These are phyloP conservation scores for Lycium ferocissimum DNA, from an alignment of 257 asterid species.

Conservation along the genomic window DNA sequence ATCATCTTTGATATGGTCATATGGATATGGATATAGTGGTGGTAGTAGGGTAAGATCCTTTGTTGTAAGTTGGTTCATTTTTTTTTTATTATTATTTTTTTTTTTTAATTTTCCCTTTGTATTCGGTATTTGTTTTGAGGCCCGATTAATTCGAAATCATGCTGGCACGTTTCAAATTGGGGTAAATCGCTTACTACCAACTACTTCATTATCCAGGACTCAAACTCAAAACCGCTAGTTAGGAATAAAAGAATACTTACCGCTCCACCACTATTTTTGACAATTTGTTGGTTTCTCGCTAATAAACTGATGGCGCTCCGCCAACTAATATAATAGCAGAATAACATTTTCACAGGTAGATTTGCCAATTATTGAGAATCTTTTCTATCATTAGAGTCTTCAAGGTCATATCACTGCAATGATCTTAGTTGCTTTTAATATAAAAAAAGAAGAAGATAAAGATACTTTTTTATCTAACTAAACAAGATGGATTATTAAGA, in stretches of 20 bases:
- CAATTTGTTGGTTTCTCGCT: not conserved
- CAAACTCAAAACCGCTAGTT: not conserved
- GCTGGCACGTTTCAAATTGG: not conserved
- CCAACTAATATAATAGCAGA: not conserved
- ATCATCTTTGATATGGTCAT: not conserved
- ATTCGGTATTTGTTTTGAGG: not conserved
- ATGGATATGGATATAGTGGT: not conserved
- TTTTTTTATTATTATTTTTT: too few relatives aligned
- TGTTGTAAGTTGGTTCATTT: slow-evolving; percentile 36
- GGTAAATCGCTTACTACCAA: not conserved
- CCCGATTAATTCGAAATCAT: not conserved
- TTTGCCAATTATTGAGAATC: not conserved
- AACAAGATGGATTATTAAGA: too few relatives aligned
- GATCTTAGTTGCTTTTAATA: too few relatives aligned
- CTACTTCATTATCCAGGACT: accelerated
- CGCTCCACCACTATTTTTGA: not conserved
- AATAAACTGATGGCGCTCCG: too few relatives aligned
- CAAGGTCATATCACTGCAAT: too few relatives aligned
- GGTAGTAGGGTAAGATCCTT: slow-evolving; percentile 36
- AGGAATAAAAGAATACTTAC: not conserved
- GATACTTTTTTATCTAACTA: not conserved
- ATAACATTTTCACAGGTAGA: slow-evolving; percentile 31
- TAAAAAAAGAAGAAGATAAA: not conserved
- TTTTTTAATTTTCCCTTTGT: not conserved
- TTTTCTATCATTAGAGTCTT: too few relatives aligned